phyloP scores from a whole-genome alignment of 176 grass and related monocot species.

The Miscanthus lutarioriparius region DNA sequence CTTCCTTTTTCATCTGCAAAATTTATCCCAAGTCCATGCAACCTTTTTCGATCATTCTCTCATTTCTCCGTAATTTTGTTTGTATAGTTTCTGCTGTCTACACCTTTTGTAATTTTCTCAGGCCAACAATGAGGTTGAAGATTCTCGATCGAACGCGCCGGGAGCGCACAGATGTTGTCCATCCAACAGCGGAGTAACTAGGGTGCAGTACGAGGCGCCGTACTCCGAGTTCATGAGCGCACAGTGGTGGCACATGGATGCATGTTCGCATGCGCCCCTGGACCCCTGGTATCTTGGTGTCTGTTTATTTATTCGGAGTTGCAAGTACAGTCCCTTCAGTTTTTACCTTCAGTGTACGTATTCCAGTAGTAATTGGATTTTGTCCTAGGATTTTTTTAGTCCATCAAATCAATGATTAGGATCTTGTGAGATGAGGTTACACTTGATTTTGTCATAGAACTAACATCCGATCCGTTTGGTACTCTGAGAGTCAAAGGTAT shows the following conservation, averaged over 20 bases:
- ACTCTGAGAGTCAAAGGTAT: too few relatives aligned
- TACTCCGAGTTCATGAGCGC: slow-evolving; percentile 20
- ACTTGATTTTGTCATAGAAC: too few relatives aligned
- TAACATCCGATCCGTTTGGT: too few relatives aligned
- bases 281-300: slow-evolving; percentile 8
- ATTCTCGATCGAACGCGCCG: background rate
- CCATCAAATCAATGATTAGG: background rate
- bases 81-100: background rate
- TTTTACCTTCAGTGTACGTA: background rate
- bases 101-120: background rate
- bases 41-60: too few relatives aligned
- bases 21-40: background rate
- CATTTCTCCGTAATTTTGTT: background rate
- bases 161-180: background rate
- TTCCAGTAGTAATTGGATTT: background rate
- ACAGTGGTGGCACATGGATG: slow-evolving; percentile 41
- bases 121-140: too few relatives aligned
- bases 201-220: slow-evolving; percentile 43
- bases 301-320: slow-evolving; percentile 4
- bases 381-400: background rate
- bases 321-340: background rate
- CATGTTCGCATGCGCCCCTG: slow-evolving; percentile 48
- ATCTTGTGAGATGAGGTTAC: too few relatives aligned
- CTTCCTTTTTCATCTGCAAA: background rate
- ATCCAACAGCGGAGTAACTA: slow-evolving; percentile 38